Conservation (phyloP, 2,329 filamentous ascomycete species). For the Celoporthe dispersa region DNA sequence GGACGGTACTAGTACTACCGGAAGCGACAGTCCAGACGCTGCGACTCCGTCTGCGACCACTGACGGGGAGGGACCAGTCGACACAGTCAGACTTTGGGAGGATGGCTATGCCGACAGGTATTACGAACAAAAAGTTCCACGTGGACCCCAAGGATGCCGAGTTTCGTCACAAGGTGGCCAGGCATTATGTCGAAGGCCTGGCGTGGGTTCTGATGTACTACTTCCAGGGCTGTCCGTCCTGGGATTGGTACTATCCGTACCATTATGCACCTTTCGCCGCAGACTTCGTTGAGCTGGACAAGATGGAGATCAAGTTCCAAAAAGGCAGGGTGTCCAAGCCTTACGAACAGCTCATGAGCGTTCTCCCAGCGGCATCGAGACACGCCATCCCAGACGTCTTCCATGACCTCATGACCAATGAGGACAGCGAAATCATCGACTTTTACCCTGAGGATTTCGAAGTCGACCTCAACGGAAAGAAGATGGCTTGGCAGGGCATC, state of each 20-base stretch:
- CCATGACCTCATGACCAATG: slow-evolving; percentile 85
- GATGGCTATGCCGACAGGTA: slow-evolving; percentile 94
- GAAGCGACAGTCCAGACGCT: slow-evolving; percentile 51
- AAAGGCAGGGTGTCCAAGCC: slow-evolving; percentile 86
- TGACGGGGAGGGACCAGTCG: slow-evolving; percentile 67
- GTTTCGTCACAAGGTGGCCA: slow-evolving; percentile 87
- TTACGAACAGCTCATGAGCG: slow-evolving; percentile 98
- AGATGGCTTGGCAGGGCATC: slow-evolving; percentile 97
- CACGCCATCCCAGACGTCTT: slow-evolving; percentile 89
- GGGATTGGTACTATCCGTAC: slow-evolving; percentile 99
- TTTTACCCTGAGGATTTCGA: slow-evolving; percentile 97
- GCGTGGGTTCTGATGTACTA: slow-evolving; percentile 97
- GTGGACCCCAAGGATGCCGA: slow-evolving; percentile 79
- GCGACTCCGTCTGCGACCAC: slow-evolving; percentile 52
- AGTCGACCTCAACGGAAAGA: slow-evolving; percentile 95
- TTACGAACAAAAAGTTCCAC: slow-evolving; percentile 93
- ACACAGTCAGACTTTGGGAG: slow-evolving; percentile 92
- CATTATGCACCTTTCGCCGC: slow-evolving; percentile 98
- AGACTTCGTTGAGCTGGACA: slow-evolving; percentile 83
- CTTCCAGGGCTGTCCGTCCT: slow-evolving; percentile 96
- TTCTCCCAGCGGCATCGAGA: slow-evolving; percentile 89
- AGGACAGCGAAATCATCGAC: slow-evolving; percentile 90
- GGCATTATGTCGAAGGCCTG: slow-evolving; percentile 91
- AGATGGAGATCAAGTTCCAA: slow-evolving; percentile 80
- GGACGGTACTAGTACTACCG: slow-evolving; percentile 61